phyloP scores from a whole-genome alignment of 2,329 filamentous ascomycete species.

The Ascochyta clinopodiicola region DNA sequence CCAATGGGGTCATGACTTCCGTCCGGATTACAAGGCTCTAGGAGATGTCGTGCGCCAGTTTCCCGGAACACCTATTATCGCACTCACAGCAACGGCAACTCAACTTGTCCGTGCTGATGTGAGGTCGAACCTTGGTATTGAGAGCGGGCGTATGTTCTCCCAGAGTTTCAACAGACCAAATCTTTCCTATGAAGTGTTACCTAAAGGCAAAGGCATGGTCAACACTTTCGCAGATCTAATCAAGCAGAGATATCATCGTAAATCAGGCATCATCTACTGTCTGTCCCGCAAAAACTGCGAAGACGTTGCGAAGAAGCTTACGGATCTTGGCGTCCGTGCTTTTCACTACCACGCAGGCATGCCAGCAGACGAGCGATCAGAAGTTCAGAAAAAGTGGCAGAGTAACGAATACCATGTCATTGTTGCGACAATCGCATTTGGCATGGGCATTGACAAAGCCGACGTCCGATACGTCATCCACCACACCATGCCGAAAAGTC shows the following conservation, averaged over 20 bases:
- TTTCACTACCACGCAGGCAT: conserved; percentile 88
- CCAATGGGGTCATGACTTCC: conserved; percentile 98
- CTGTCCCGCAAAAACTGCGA: conserved; percentile 86
- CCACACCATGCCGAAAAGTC: conserved; percentile 87
- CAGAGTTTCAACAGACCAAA: conserved; percentile 99
- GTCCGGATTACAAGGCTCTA: conserved; percentile 90
- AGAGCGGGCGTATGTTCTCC: conserved; percentile 76
- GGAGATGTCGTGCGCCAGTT: conserved; percentile 76
- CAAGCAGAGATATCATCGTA: conserved; percentile 68
- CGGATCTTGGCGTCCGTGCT: conserved; percentile 71
- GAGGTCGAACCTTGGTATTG: conserved; percentile 87
- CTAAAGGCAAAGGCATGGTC: conserved; percentile 69
- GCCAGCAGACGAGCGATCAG: conserved; percentile 68
- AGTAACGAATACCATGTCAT: conserved; percentile 81
- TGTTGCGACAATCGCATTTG: conserved; percentile 97
- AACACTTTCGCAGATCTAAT: conserved; percentile 70
- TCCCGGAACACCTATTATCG: conserved; percentile 86
- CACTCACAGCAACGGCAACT: conserved; percentile 93
- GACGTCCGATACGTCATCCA: conserved; percentile 97
- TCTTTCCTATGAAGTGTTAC: conserved; percentile 82
- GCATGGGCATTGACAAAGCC: conserved; percentile 99
- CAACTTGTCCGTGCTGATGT: conserved; percentile 91
- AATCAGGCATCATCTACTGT: conserved; percentile 93
- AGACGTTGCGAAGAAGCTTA: conserved; percentile 74
- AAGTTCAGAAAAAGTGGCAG: conserved; percentile 85